Conservation (phyloP, 2,329 filamentous ascomycete genomes). For the Dactylellina drechsleri region DNA sequence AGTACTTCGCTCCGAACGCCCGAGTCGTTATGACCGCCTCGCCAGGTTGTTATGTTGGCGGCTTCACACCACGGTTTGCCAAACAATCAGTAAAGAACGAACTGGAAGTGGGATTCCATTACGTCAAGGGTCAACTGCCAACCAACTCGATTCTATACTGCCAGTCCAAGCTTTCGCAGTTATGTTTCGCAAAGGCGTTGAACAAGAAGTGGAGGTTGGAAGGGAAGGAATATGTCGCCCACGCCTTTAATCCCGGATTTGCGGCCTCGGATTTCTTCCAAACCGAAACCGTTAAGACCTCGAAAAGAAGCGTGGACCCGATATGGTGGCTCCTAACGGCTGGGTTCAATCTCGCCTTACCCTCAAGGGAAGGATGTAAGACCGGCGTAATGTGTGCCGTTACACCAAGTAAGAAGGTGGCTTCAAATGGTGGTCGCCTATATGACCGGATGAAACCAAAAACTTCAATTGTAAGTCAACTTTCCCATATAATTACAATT, state of each 20-base stretch:
- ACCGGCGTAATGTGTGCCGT: conserved; percentile 39
- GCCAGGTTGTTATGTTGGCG: conserved; percentile 33
- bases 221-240: conserved; percentile 34
- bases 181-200: conserved; percentile 34
- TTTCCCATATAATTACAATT: neutral
- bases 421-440: conserved; percentile 23
- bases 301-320: conserved; percentile 19
- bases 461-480: conserved; percentile 35
- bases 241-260: conserved; percentile 42
- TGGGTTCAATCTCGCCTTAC: conserved; percentile 21
- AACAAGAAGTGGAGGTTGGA: conserved; percentile 40
- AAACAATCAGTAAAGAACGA: conserved; percentile 14
- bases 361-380: conserved; percentile 39
- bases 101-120: conserved; percentile 41
- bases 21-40: conserved; percentile 44
- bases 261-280: conserved; percentile 42
- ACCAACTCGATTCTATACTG: conserved; percentile 31
- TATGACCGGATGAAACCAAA: conserved; percentile 47
- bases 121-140: conserved; percentile 21
- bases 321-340: conserved; percentile 39
- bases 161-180: conserved; percentile 36
- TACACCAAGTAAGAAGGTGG: conserved; percentile 32
- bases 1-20: conserved; percentile 40
- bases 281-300: conserved; percentile 24
- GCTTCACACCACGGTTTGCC: conserved; percentile 22